Percentiles rank a stretch among this genome's conserved stretches.
Conservation (phyloP, 352 stramenopile species). For the Pythium periplocum region DNA sequence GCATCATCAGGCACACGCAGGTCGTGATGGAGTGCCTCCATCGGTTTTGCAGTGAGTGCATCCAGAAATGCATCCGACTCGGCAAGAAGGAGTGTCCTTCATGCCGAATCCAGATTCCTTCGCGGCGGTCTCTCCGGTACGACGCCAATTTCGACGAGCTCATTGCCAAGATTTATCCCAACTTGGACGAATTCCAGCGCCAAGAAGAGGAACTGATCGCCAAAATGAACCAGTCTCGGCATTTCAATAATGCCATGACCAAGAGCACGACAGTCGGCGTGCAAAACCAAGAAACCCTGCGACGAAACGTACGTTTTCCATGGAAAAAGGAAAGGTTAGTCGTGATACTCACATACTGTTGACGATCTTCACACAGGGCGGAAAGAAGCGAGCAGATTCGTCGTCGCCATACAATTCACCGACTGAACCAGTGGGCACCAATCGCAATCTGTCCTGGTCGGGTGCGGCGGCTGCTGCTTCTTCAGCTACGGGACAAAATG, state of each 20-base stretch:
- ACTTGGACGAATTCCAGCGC: slow-evolving; percentile 72
- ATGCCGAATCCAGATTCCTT: slow-evolving; percentile 88
- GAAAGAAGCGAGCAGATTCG: slow-evolving; percentile 31
- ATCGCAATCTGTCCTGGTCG: background rate
- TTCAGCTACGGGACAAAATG: background rate
- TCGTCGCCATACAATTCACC: slow-evolving; percentile 14
- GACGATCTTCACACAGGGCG: background rate
- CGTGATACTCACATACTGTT: no score
- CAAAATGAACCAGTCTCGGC: slow-evolving; percentile 66
- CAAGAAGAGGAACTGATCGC: slow-evolving; percentile 81
- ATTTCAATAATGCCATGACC: slow-evolving; percentile 82
- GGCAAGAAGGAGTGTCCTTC: slow-evolving; percentile 86
- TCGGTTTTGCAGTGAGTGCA: slow-evolving; percentile 88
- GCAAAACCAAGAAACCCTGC: slow-evolving; percentile 55
- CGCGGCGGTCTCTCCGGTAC: slow-evolving; percentile 70
- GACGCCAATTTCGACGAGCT: slow-evolving; percentile 86
- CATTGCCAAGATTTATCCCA: slow-evolving; percentile 82
- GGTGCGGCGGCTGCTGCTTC: slow-evolving; percentile 9
- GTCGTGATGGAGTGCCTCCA: slow-evolving; percentile 91
- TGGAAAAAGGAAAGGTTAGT: no score
- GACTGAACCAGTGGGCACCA: background rate
- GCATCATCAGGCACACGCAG: slow-evolving; percentile 77
- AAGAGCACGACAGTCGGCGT: slow-evolving; percentile 70
- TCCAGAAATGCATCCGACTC: slow-evolving; percentile 80
- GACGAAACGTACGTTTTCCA: slow-evolving; percentile 34